Conservation (phyloP, 108 stramenopile species). For the Seminavis robusta region DNA sequence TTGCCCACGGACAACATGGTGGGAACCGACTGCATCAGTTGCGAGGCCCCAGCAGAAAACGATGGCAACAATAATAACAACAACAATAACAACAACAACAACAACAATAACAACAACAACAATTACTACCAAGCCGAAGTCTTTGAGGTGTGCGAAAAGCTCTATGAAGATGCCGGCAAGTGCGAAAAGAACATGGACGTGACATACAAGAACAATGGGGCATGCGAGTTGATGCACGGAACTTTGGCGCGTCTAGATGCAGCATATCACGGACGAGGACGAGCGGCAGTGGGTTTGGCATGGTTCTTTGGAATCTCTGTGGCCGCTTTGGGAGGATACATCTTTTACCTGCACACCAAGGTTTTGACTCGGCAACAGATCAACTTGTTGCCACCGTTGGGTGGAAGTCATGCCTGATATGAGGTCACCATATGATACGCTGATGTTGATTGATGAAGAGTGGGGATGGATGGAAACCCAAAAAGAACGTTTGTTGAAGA, state of each 20-base stretch:
- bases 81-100: slow-evolving; percentile 21
- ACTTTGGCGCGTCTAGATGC: slow-evolving; percentile 25
- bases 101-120: slow-evolving; percentile 27
- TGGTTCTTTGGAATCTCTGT: slow-evolving; percentile 52
- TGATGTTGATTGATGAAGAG: no score
- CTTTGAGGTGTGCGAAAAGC: slow-evolving; percentile 52
- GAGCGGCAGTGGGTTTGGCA: slow-evolving; percentile 11
- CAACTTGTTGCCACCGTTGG: no score
- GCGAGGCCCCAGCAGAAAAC: background rate
- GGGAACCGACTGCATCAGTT: slow-evolving; percentile 13
- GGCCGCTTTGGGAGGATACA: slow-evolving; percentile 37
- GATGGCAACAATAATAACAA: slow-evolving; percentile 19
- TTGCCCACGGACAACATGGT: slow-evolving; percentile 57
- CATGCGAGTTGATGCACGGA: slow-evolving; percentile 45
- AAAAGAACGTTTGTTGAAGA: no score
- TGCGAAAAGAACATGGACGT: slow-evolving; percentile 54
- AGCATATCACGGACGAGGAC: slow-evolving; percentile 4
- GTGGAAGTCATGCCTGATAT: no score
- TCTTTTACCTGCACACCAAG: slow-evolving; percentile 43
- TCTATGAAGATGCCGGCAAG: slow-evolving; percentile 56
- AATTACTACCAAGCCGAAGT: slow-evolving; percentile 23
- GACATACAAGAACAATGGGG: slow-evolving; percentile 48
- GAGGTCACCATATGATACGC: no score
- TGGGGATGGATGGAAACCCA: no score
- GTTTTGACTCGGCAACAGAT: slow-evolving; percentile 12